Conservation (phyloP, 1,284 basidiomycete species). For the Ganoderma sinense region DNA sequence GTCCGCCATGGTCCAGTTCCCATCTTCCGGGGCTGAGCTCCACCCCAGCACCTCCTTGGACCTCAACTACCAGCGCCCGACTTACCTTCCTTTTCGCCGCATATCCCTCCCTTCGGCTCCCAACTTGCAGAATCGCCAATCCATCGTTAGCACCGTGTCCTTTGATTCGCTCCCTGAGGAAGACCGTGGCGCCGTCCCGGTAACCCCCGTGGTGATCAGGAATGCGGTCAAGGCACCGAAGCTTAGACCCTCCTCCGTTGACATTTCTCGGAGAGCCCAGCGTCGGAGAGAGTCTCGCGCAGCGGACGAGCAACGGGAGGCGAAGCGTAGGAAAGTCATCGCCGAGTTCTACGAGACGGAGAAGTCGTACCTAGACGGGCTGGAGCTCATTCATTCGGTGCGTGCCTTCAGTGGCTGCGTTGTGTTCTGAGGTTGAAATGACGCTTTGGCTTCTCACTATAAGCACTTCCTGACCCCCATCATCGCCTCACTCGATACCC, state of each 20-base stretch:
- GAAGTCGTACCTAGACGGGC: conserved; percentile 78
- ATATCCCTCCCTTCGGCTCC: conserved; percentile 77
- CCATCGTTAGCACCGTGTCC: conserved; percentile 71
- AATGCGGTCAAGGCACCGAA: conserved; percentile 30
- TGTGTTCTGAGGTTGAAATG: not conserved
- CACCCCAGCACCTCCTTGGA: conserved; percentile 31
- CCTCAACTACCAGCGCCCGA: conserved; percentile 40
- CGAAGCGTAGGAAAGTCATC: conserved; percentile 59
- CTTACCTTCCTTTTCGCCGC: conserved; percentile 73
- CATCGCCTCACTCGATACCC: conserved; percentile 70
- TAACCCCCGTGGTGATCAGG: conserved; percentile 35
- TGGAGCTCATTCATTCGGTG: conserved; percentile 84
- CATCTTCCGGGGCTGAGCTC: conserved; percentile 36
- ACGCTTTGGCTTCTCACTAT: not conserved
- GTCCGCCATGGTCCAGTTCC: conserved; percentile 42
- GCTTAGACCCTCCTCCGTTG: conserved; percentile 39
- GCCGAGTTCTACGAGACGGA: conserved; percentile 85
- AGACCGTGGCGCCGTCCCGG: conserved; percentile 26
- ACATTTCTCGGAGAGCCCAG: conserved; percentile 35
- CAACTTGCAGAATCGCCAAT: conserved; percentile 61
- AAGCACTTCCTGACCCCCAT: conserved; percentile 85
- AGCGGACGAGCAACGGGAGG: conserved; percentile 44
- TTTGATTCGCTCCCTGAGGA: conserved; percentile 73
- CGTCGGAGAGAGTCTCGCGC: conserved; percentile 41
- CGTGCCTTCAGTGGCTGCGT: conserved; percentile 33